Percentiles rank a stretch among this genome's conserved stretches.
phyloP scores from a whole-genome alignment of 73 alveolate genomes.

The Tetrahymena malaccensis region DNA sequence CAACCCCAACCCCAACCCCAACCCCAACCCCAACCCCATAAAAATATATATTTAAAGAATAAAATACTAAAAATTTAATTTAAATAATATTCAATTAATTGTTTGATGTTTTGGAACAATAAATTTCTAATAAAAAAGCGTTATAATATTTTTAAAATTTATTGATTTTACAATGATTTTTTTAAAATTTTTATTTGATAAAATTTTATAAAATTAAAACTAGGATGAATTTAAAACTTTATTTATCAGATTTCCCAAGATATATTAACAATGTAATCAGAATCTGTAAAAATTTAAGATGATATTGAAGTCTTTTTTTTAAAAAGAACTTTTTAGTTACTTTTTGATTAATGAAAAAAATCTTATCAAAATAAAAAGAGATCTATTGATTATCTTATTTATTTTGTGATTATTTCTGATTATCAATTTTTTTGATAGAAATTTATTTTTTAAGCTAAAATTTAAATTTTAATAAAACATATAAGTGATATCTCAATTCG shows the following conservation, averaged over 20 bases:
- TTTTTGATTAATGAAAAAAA: too few relatives aligned
- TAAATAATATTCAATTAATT: too few relatives aligned
- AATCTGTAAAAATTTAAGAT: neutral
- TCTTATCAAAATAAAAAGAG: neutral
- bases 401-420: neutral
- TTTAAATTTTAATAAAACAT: neutral
- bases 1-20: too few relatives aligned
- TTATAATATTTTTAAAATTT: too few relatives aligned
- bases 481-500: neutral
- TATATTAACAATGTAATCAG: neutral
- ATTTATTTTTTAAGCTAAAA: neutral
- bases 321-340: neutral
- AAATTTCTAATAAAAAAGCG: too few relatives aligned
- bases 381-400: neutral
- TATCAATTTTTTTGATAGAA: neutral
- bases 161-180: too few relatives aligned
- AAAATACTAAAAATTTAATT: too few relatives aligned
- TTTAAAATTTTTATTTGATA: neutral
- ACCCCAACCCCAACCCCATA: too few relatives aligned
- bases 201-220: too few relatives aligned
- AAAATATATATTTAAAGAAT: too few relatives aligned
- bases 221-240: neutral
- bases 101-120: too few relatives aligned
- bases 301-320: neutral
- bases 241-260: neutral